These are phyloP conservation scores for Cladosporium sp. DNA, from an alignment of 2,329 filamentous ascomycete species.

Conservation along the genomic window DNA sequence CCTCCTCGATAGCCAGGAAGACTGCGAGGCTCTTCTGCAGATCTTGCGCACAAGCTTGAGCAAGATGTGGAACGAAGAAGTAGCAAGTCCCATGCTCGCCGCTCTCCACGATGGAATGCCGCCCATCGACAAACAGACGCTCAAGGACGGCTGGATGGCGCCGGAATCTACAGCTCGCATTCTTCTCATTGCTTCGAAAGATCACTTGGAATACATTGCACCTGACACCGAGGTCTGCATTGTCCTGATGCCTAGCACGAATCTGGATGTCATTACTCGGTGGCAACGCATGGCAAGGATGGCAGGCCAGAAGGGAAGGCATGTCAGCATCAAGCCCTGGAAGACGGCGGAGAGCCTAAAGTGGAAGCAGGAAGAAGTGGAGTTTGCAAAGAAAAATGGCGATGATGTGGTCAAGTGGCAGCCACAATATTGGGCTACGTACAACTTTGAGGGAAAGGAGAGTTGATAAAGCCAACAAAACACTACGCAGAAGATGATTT, in stretches of 20 bases:
- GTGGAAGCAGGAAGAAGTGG: slow-evolving; percentile 1
- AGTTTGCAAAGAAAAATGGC: not conserved
- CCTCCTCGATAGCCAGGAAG: not conserved
- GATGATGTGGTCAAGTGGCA: slow-evolving; percentile 3
- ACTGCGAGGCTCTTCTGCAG: not conserved
- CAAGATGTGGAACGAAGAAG: slow-evolving; percentile 1
- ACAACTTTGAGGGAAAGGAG: slow-evolving; percentile 4
- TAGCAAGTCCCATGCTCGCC: not conserved
- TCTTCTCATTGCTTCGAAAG: not conserved
- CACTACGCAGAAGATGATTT: too few relatives aligned
- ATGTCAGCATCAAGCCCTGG: slow-evolving; percentile 5
- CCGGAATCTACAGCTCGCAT: not conserved
- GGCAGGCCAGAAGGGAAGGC: slow-evolving; percentile 2
- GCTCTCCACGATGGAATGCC: slow-evolving; percentile 1
- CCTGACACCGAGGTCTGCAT: slow-evolving; percentile 7
- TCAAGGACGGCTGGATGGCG: not conserved
- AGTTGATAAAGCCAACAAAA: not conserved
- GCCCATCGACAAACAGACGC: slow-evolving; percentile 1
- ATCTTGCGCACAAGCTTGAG: not conserved
- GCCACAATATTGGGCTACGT: not conserved
- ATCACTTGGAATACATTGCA: slow-evolving; percentile 2
- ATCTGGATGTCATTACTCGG: slow-evolving; percentile 1
- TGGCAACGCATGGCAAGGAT: slow-evolving; percentile 9
- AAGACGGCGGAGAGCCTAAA: not conserved
- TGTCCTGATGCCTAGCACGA: not conserved